phyloP scores from a whole-genome alignment of 2,329 filamentous ascomycete species.

The Phaeoacremonium minimum region DNA sequence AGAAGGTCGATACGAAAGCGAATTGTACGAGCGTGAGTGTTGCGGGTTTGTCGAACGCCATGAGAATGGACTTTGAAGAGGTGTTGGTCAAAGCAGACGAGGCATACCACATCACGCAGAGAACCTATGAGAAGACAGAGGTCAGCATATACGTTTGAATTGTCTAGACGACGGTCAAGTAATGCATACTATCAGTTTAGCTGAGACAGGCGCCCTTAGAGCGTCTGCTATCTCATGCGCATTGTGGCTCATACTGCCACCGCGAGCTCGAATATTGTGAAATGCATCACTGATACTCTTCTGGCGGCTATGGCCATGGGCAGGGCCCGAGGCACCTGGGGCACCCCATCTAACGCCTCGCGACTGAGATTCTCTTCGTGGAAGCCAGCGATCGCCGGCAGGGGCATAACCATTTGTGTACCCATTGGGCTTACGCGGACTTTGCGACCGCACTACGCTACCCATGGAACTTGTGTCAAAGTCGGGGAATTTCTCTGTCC shows the following conservation, averaged over 20 bases:
- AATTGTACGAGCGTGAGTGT: slow-evolving; percentile 94
- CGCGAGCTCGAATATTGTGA: slow-evolving; percentile 72
- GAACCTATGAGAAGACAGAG: slow-evolving; percentile 49
- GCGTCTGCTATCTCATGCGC: slow-evolving; percentile 91
- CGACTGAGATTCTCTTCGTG: slow-evolving; percentile 45
- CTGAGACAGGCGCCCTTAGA: slow-evolving; percentile 83
- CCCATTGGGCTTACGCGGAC: slow-evolving; percentile 21
- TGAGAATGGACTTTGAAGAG: slow-evolving; percentile 94
- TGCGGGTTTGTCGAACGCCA: slow-evolving; percentile 82
- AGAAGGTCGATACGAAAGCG: slow-evolving; percentile 85
- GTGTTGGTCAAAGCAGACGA: slow-evolving; percentile 96
- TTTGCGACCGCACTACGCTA: slow-evolving; percentile 12
- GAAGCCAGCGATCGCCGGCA: slow-evolving; percentile 55
- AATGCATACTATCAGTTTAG: slow-evolving; percentile 72
- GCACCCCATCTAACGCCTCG: slow-evolving; percentile 21
- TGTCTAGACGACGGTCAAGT: slow-evolving; percentile 1
- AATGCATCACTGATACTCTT: slow-evolving; percentile 91
- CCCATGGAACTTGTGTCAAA: slow-evolving; percentile 32
- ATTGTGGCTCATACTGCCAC: slow-evolving; percentile 85
- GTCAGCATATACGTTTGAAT: slow-evolving; percentile 10
- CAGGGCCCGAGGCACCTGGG: slow-evolving; percentile 20
- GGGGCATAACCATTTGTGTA: slow-evolving; percentile 17
- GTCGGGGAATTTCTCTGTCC: slow-evolving; percentile 57
- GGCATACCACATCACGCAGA: slow-evolving; percentile 90
- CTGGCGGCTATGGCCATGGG: slow-evolving; percentile 61